Percentiles rank a stretch among this genome's conserved stretches.
These are phyloP conservation scores for Pholiota microspora DNA, from an alignment of 768 basidiomycete genomes.

Conservation along the genomic window DNA sequence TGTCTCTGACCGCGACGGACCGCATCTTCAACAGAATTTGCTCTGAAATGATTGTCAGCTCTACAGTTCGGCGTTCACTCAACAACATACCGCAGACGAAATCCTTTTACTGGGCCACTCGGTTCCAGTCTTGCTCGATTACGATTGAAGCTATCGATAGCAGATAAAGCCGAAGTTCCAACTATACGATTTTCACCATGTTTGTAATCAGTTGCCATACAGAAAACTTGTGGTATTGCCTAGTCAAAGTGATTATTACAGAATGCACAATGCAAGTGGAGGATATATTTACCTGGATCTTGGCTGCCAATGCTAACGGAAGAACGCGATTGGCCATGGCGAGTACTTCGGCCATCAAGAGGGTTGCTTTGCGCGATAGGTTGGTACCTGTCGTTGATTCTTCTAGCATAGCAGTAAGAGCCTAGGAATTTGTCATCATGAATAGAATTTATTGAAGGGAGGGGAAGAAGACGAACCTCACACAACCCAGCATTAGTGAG, in stretches of 20 bases:
- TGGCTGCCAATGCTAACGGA: conserved; percentile 77
- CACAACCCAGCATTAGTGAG: conserved; percentile 86
- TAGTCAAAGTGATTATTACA: conserved; percentile 24
- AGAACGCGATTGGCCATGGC: conserved; percentile 86
- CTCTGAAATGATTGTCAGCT: conserved; percentile 36
- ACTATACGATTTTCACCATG: conserved; percentile 76
- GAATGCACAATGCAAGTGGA: not conserved
- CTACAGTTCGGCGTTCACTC: not conserved
- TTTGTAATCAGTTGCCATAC: conserved; percentile 79
- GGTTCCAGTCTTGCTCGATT: conserved; percentile 75
- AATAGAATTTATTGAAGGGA: not conserved
- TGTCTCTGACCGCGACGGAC: conserved; percentile 86
- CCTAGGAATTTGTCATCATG: conserved; percentile 41
- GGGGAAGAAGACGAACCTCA: conserved; percentile 54
- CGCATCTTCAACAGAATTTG: conserved; percentile 83
- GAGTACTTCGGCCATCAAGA: conserved; percentile 89
- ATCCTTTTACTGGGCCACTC: conserved; percentile 41
- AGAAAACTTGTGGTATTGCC: conserved; percentile 84
- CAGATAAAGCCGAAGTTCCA: conserved; percentile 80
- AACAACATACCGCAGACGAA: conserved; percentile 59
- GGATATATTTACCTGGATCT: conserved; percentile 61
- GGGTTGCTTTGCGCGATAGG: conserved; percentile 84
- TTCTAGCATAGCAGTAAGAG: conserved; percentile 81
- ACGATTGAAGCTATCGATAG: conserved; percentile 93
- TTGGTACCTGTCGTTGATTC: conserved; percentile 71